These are phyloP conservation scores for Candida insectorum DNA, from an alignment of 805 yeast genomes.

Conservation along the genomic window DNA sequence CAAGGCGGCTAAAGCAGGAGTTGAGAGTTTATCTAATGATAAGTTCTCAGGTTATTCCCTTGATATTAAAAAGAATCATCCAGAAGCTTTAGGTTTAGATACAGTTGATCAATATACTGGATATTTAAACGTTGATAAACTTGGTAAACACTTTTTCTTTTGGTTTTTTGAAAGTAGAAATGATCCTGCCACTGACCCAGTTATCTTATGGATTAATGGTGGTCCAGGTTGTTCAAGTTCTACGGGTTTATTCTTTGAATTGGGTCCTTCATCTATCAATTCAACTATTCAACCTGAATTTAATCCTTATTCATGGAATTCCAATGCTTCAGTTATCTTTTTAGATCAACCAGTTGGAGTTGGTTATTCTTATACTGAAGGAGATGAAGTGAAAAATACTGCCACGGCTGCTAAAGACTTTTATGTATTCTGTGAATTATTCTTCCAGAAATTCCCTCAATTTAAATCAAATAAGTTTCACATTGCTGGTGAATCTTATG, in stretches of 20 bases:
- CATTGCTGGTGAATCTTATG: conserved; percentile 91
- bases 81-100: conserved; percentile 35
- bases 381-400: conserved; percentile 61
- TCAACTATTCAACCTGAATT: conserved; percentile 62
- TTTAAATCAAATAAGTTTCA: conserved; percentile 61
- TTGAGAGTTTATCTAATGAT: conserved; percentile 17
- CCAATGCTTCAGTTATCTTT: conserved; percentile 84
- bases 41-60: conserved; percentile 25
- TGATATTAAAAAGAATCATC: conserved; percentile 30
- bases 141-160: conserved; percentile 77
- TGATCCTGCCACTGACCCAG: conserved; percentile 82
- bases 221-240: conserved; percentile 96
- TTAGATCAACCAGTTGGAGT: conserved; percentile 93
- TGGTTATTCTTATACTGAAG: conserved; percentile 78
- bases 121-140: conserved; percentile 32
- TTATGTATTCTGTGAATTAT: conserved; percentile 75
- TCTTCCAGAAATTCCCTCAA: conserved; percentile 81
- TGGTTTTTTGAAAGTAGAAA: conserved; percentile 93
- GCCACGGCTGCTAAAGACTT: conserved; percentile 87
- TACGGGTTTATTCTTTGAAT: conserved; percentile 86
- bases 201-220: conserved; percentile 89
- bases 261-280: conserved; percentile 82
- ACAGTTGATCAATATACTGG: conserved; percentile 37
- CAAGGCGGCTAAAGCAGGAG: conserved; percentile 5
- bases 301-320: conserved; percentile 90